Conservation (phyloP, 1,284 basidiomycete genomes). For the Cutaneotrichosporon arboriforme region DNA sequence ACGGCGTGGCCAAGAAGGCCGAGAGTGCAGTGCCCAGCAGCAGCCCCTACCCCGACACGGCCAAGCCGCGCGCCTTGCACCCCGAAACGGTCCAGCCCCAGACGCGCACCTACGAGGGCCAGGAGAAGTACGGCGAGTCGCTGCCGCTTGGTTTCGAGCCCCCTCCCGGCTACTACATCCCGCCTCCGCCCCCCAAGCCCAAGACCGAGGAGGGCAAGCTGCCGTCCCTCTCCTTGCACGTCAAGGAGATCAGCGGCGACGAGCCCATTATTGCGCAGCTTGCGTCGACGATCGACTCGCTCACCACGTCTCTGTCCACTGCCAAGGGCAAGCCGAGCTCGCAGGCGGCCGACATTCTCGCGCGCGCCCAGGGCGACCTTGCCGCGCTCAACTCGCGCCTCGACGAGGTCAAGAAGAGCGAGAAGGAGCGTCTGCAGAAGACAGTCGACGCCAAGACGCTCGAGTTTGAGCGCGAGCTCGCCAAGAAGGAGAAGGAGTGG, state of each 20-base stretch:
- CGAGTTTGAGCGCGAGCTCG: conserved; percentile 76
- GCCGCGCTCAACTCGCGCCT: conserved; percentile 71
- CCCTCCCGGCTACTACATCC: conserved; percentile 69
- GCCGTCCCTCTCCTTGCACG: conserved; percentile 74
- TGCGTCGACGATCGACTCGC: conserved; percentile 86
- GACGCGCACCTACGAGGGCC: conserved; percentile 38
- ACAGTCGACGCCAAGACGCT: conserved; percentile 74
- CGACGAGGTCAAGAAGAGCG: conserved; percentile 73
- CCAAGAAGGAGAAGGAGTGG: conserved; percentile 78
- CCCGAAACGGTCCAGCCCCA: conserved; percentile 43
- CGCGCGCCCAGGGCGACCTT: conserved; percentile 72
- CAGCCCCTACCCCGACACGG: conserved; percentile 34
- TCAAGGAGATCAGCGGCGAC: conserved; percentile 71
- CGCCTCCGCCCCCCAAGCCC: conserved; percentile 29
- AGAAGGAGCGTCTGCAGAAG: conserved; percentile 68
- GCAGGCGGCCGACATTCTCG: conserved; percentile 56
- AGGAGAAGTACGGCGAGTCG: conserved; percentile 62
- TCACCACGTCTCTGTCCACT: conserved; percentile 67
- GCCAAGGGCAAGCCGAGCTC: conserved; percentile 62
- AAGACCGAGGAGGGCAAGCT: conserved; percentile 47
- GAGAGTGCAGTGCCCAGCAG: conserved; percentile 25
- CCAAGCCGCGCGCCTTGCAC: conserved; percentile 37
- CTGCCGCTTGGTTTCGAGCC: conserved; percentile 86
- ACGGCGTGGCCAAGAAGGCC: neutral
- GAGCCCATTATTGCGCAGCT: conserved; percentile 85